Evolutionary conservation across 2,329 filamentous ascomycete genomes (phyloP).

Genomic region (Escovopsis sp.): DNA sequence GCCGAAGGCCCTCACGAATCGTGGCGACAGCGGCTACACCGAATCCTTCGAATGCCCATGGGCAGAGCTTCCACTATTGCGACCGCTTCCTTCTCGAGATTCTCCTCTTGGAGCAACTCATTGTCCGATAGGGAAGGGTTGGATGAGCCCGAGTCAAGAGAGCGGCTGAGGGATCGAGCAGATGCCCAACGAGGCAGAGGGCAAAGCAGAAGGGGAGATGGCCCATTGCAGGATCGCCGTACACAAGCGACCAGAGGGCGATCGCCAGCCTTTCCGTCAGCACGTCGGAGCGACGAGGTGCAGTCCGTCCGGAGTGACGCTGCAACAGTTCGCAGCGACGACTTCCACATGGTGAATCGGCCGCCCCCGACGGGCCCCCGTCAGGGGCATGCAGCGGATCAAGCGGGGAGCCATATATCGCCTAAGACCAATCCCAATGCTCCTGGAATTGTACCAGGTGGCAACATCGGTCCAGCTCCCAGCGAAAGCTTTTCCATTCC

Average conservation of each 20-base stretch:
- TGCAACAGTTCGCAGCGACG: conserved; percentile 24
- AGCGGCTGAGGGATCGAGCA: not conserved
- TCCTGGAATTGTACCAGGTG: not conserved
- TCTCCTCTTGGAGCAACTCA: conserved; percentile 3
- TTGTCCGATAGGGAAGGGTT: not conserved
- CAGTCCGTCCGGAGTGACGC: conserved; percentile 14
- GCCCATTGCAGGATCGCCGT: not conserved
- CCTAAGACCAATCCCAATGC: not conserved
- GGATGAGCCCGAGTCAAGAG: not conserved
- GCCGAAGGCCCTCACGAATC: conserved; percentile 8
- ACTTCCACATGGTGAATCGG: conserved; percentile 12
- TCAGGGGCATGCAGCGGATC: not conserved
- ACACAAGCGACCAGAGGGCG: not conserved
- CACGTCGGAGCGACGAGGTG: conserved; percentile 1
- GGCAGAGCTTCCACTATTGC: conserved; percentile 23
- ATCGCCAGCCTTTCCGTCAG: not conserved
- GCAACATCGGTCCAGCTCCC: not conserved
- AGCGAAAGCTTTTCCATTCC: conserved; percentile 8
- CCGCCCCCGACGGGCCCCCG: not conserved
- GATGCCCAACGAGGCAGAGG: not conserved
- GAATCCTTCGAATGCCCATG: conserved; percentile 14
- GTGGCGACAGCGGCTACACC: conserved; percentile 16
- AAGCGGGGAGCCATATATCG: not conserved
- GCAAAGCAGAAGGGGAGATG: too few species aligned
- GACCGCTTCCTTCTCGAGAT: conserved; percentile 12